Evolutionary conservation across 2,329 filamentous ascomycete genomes (phyloP).

Genomic region (Furcasterigmium sp.): DNA sequence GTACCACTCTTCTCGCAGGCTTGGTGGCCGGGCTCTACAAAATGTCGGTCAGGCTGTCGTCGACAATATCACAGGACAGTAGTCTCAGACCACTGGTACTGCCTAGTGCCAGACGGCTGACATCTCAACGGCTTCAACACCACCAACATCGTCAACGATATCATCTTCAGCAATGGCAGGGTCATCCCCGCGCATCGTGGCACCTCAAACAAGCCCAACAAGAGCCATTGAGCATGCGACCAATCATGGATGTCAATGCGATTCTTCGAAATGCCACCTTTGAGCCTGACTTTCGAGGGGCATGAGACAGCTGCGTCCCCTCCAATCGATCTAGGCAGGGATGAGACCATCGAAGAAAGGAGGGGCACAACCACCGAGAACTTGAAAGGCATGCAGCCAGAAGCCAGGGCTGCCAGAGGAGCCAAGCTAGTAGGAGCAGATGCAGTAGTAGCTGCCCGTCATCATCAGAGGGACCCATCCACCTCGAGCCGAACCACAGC

Average conservation of each 20-base stretch:
- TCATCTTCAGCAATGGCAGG: background rate
- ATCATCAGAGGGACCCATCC: background rate
- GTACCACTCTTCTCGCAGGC: background rate
- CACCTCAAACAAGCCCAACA: background rate
- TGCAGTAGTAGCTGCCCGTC: background rate
- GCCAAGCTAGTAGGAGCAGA: conserved; percentile 1
- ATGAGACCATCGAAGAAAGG: background rate
- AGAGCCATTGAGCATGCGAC: no score
- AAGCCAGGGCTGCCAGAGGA: background rate
- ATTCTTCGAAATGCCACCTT: background rate
- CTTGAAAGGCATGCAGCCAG: background rate
- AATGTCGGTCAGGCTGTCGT: background rate
- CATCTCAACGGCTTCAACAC: background rate
- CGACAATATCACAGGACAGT: no score
- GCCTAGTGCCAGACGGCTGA: no score
- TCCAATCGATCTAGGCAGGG: background rate
- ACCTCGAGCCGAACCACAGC: background rate
- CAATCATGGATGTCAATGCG: background rate
- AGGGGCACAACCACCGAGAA: background rate
- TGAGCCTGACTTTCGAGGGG: background rate
- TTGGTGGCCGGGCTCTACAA: background rate
- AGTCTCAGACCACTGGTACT: no score
- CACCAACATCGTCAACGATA: background rate
- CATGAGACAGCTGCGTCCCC: background rate
- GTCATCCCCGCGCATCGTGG: background rate